Evolutionary conservation across 352 stramenopile genomes (phyloP), one percentile per base, ranked within the genome.

Genomic region (Globisporangium radiosum): DNA sequence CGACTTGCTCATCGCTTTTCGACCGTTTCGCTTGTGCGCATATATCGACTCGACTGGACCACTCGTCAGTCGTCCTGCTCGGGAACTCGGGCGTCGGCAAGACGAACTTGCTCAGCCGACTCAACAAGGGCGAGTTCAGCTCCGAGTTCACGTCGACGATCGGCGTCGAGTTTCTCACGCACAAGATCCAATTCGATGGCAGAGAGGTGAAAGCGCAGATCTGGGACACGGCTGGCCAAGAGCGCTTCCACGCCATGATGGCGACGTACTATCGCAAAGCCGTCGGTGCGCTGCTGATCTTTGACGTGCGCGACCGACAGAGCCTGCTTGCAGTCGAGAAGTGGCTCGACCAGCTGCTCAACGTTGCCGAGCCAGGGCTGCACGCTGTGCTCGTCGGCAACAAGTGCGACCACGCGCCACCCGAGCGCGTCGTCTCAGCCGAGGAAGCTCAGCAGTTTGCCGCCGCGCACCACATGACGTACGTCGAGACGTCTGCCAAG

Each of bases 171-270:
- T 96, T 96, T 56, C 72, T 93, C n/a, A 93, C 87, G 9, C 85
- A 94, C 60, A 59, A 72, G n/a, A 81, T 90, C 39, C 69, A 79
- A 14, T 70, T 93, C 51, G 77, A 92, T 42, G 73, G 75, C 36
- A 59, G 62, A 5, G 81, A 85, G 19, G 76, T 95, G 36, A 94
- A 94, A 64, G 85, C 85, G 0, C 81, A 94, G 62, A 96, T 96
- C 60, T 96, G 87, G 87, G 87, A 96, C 58, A 96, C 86, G 0
- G 86, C 86, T 5, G 86, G 86, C 1, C 86, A 94, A 39, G 86
- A 95, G 62, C 80, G 82, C 37, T 96, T 92, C 71, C 83, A 91
- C 54, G 78, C 83, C 14, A 96, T 94, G 83, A 94, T 94, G 85
- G 75, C 81, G 9, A 94, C 87, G 4, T 96, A 94, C 66, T 96